A percentile compares a stretch with the other conserved stretches of the same genome.
These are phyloP conservation scores for Tylopilus plumbeoviolaceoides DNA, from an alignment of 768 basidiomycete genomes.

Conservation along the genomic window DNA sequence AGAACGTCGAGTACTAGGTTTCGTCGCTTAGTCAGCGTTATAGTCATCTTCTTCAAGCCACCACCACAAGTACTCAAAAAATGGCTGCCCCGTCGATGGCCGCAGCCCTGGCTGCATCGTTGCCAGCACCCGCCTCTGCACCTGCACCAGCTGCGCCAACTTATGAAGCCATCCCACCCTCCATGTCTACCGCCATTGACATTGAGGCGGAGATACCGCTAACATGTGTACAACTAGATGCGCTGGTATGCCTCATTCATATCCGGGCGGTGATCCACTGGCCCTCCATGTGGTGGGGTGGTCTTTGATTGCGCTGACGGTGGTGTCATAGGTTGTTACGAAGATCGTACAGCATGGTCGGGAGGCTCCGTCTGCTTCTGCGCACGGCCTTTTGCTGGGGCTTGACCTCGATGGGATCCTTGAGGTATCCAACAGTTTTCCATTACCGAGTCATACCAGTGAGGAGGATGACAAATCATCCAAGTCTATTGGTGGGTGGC, in stretches of 20 bases:
- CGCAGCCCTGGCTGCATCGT: constrained; percentile 81
- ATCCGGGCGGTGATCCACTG: constrained; percentile 7
- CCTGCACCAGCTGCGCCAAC: constrained; percentile 60
- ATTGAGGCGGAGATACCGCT: constrained; percentile 87
- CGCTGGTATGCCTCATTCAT: constrained; percentile 55
- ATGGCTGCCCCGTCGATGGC: constrained; percentile 88
- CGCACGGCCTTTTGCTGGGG: constrained; percentile 83
- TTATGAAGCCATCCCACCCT: constrained; percentile 86
- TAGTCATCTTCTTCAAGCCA: neutral
- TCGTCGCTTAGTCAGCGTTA: constrained; percentile 22
- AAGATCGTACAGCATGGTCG: constrained; percentile 93
- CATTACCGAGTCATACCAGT: constrained; percentile 65
- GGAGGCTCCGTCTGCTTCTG: constrained; percentile 68
- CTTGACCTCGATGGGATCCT: constrained; percentile 89
- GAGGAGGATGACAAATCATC: constrained; percentile 83
- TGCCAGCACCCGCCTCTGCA: constrained; percentile 58
- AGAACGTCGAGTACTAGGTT: too few species aligned
- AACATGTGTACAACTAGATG: constrained; percentile 78
- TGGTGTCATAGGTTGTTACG: constrained; percentile 65
- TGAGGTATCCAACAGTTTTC: constrained; percentile 89
- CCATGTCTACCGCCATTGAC: constrained; percentile 91
- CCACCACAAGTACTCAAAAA: neutral
- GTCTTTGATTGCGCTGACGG: constrained; percentile 14
- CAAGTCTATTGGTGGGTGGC: constrained; percentile 63
- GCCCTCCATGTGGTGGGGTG: neutral